Conservation (phyloP, 352 stramenopile species). For the Globisporangium rhizosaccharum region DNA sequence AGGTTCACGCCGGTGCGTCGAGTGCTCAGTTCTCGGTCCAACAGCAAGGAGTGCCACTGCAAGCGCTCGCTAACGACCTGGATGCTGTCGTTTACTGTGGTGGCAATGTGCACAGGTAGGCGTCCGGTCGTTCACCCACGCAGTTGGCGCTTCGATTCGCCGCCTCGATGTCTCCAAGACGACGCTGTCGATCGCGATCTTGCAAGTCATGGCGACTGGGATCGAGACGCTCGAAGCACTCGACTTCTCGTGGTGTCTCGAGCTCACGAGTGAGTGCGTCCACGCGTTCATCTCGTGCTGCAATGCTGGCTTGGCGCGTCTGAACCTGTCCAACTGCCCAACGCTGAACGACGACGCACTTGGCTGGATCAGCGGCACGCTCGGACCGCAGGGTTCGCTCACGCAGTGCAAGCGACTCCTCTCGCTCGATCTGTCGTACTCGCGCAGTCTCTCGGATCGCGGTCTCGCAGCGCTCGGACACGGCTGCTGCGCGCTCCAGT, state of each 20-base stretch:
- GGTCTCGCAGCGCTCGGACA: slow-evolving; percentile 41
- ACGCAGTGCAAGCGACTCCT: slow-evolving; percentile 55
- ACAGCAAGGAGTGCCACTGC: too few relatives aligned
- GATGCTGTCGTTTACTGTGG: slow-evolving; percentile 3
- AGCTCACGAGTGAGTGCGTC: slow-evolving; percentile 47
- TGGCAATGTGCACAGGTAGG: slow-evolving; percentile 33
- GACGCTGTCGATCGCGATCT: slow-evolving; percentile 38
- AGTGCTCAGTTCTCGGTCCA: neutral
- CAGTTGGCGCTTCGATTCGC: slow-evolving; percentile 38
- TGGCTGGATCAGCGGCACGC: slow-evolving; percentile 57
- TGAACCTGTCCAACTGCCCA: slow-evolving; percentile 56
- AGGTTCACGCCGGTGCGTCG: slow-evolving; percentile 34
- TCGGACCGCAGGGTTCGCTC: slow-evolving; percentile 56
- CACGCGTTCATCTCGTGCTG: slow-evolving; percentile 74
- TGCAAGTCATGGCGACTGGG: slow-evolving; percentile 68
- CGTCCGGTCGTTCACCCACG: slow-evolving; percentile 62
- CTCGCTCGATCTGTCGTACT: slow-evolving; percentile 69
- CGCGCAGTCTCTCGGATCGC: slow-evolving; percentile 46
- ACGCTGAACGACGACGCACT: slow-evolving; percentile 68
- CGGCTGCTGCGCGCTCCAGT: slow-evolving; percentile 55
- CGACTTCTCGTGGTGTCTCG: slow-evolving; percentile 53
- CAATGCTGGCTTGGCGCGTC: slow-evolving; percentile 37
- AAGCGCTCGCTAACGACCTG: neutral
- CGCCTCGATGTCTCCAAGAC: slow-evolving; percentile 49
- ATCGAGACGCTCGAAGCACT: slow-evolving; percentile 51